phyloP scores from a whole-genome alignment of 164 flowering plant species.

The Buxus sempervirens region DNA sequence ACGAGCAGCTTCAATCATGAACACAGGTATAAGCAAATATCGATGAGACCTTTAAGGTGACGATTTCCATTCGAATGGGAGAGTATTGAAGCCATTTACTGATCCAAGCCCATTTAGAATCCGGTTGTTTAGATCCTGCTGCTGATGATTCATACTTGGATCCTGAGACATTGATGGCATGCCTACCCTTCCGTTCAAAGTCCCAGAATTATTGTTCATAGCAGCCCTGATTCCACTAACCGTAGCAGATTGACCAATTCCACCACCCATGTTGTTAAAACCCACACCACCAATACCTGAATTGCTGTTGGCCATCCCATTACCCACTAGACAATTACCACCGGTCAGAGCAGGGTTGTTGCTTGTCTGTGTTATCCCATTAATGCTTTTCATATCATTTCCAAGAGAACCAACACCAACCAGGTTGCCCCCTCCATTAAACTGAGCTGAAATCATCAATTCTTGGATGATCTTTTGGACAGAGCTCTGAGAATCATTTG shows the following conservation, averaged over 20 bases:
- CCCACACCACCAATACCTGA: constrained; percentile 47
- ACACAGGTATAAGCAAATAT: background rate
- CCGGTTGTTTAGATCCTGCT: constrained; percentile 67
- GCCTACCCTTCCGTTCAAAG: constrained; percentile 66
- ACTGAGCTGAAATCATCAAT: constrained; percentile 62
- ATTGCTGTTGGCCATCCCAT: constrained; percentile 33
- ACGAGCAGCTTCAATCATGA: constrained; percentile 21
- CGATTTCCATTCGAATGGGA: constrained; percentile 84
- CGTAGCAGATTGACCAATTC: no score
- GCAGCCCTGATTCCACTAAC: constrained; percentile 53
- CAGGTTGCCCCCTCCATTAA: constrained; percentile 55
- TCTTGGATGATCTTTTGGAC: constrained; percentile 88
- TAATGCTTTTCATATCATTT: constrained; percentile 60
- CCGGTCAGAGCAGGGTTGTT: constrained; percentile 37
- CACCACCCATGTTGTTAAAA: constrained; percentile 38
- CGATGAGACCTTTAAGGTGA: constrained; percentile 40
- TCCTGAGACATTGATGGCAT: constrained; percentile 49
- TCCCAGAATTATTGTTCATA: constrained; percentile 49
- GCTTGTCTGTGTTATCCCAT: constrained; percentile 47
- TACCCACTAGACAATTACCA: constrained; percentile 40
- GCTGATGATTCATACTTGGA: constrained; percentile 56
- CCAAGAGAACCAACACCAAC: constrained; percentile 50
- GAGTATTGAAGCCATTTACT: constrained; percentile 70
- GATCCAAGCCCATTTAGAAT: constrained; percentile 72
- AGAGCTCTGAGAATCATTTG: constrained; percentile 78